Conservation (phyloP, 2,329 filamentous ascomycete genomes). For the Hymenoscyphus scutula region DNA sequence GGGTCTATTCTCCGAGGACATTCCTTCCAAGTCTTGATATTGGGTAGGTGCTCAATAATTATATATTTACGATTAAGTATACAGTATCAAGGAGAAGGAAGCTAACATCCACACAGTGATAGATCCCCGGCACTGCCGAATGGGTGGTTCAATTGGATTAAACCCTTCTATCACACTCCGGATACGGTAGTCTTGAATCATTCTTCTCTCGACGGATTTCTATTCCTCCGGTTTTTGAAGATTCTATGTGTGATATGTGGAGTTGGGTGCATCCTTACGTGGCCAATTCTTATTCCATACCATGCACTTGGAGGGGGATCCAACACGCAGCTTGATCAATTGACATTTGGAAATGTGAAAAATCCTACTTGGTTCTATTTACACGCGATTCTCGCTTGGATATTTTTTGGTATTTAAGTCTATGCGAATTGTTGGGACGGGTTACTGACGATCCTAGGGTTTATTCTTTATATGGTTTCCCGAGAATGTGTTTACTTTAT, state of each 20-base stretch:
- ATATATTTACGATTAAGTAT: conserved; percentile 7
- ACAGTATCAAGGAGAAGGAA: neutral
- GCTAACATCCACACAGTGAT: conserved; percentile 30
- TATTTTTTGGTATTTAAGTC: conserved; percentile 51
- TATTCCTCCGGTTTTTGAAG: conserved; percentile 65
- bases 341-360: conserved; percentile 59
- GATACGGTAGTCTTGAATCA: conserved; percentile 54
- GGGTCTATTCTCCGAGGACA: conserved; percentile 56
- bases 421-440: neutral
- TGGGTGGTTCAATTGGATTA: conserved; percentile 39
- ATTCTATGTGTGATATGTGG: conserved; percentile 58
- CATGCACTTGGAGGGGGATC: conserved; percentile 59
- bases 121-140: conserved; percentile 31
- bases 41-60: conserved; percentile 41
- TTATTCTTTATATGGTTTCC: conserved; percentile 65
- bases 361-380: conserved; percentile 55
- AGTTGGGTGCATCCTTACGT: conserved; percentile 60
- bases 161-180: conserved; percentile 35
- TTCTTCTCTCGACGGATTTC: conserved; percentile 63
- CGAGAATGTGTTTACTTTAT: conserved; percentile 67
- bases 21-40: conserved; percentile 49
- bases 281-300: conserved; percentile 63
- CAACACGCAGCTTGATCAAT: conserved; percentile 53
- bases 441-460: conserved; percentile 37
- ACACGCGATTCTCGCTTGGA: conserved; percentile 59